phyloP scores from a whole-genome alignment of 192 early-diverging fungal species.

The Dispira parvispora region DNA sequence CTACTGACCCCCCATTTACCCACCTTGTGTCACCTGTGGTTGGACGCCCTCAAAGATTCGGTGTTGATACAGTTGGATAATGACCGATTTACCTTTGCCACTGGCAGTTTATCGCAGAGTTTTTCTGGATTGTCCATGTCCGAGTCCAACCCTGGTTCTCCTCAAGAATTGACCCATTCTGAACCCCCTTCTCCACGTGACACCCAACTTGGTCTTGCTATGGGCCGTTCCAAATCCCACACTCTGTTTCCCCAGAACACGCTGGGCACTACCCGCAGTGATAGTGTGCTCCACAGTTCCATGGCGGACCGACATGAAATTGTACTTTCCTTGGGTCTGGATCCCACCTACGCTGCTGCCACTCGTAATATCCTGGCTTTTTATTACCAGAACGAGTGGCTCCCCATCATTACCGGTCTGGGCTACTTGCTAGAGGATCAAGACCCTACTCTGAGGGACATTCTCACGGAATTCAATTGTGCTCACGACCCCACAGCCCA shows the following conservation, averaged over 20 bases:
- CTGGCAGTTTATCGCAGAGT: not conserved
- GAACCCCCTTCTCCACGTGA: not conserved
- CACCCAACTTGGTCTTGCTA: not conserved
- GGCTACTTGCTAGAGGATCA: not conserved
- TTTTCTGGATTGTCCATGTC: not conserved
- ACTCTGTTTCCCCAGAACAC: not conserved
- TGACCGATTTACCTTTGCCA: not conserved
- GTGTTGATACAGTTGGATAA: conserved; percentile 3
- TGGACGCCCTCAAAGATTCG: conserved; percentile 8
- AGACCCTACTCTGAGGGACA: not conserved
- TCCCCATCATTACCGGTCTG: not conserved
- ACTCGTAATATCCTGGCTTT: conserved; percentile 5
- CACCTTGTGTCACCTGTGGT: not conserved
- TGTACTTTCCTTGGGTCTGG: conserved; percentile 4
- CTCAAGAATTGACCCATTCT: not conserved
- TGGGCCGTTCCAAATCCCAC: not conserved
- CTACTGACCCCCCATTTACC: not conserved
- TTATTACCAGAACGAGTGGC: not conserved
- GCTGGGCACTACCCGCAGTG: not conserved
- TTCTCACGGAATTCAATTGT: not conserved
- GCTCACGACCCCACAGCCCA: not conserved
- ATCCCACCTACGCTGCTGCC: conserved; percentile 4
- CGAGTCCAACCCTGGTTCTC: not conserved
- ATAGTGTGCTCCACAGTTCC: not conserved
- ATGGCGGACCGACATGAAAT: conserved; percentile 2